Evolutionary conservation across 2,329 filamentous ascomycete species (phyloP).

Genomic region (Calcarisporium arbuscula): DNA sequence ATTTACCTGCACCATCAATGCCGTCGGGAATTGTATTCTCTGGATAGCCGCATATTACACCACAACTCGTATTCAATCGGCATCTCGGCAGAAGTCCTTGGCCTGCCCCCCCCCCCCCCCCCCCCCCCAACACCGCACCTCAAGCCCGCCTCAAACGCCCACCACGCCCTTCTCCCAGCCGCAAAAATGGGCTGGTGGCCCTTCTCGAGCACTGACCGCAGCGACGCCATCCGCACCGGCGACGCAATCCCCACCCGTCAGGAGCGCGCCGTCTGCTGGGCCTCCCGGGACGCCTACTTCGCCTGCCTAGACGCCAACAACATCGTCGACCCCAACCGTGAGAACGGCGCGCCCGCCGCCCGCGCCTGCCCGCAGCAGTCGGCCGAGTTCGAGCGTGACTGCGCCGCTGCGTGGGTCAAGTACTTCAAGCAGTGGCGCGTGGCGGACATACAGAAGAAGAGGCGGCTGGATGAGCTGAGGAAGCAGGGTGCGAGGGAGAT

Average conservation of each 20-base stretch:
- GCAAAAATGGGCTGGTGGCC: constrained; percentile 39
- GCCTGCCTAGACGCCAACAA: constrained; percentile 73
- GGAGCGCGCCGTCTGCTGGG: constrained; percentile 82
- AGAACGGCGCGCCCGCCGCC: constrained; percentile 30
- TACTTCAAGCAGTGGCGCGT: constrained; percentile 98
- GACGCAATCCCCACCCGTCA: constrained; percentile 74
- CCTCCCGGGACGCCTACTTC: constrained; percentile 83
- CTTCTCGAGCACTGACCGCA: constrained; percentile 38
- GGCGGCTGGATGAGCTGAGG: constrained; percentile 69
- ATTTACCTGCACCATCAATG: too few relatives aligned
- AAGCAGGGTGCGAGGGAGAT: constrained; percentile 65
- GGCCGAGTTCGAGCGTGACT: constrained; percentile 71
- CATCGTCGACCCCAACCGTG: constrained; percentile 63
- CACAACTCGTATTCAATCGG: too few relatives aligned
- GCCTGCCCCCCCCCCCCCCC: not conserved
- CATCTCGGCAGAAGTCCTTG: too few relatives aligned
- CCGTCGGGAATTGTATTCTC: too few relatives aligned
- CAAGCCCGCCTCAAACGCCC: not conserved
- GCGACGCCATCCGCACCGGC: constrained; percentile 48
- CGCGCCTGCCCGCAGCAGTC: constrained; percentile 34
- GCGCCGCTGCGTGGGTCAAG: constrained; percentile 88
- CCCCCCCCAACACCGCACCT: constrained; percentile 1
- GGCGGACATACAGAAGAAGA: constrained; percentile 81
- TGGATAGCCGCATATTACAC: too few relatives aligned
- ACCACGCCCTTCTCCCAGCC: constrained; percentile 8